phyloP scores from a whole-genome alignment of 1,284 basidiomycete species.

The Lentinula novae-zelandiae region DNA sequence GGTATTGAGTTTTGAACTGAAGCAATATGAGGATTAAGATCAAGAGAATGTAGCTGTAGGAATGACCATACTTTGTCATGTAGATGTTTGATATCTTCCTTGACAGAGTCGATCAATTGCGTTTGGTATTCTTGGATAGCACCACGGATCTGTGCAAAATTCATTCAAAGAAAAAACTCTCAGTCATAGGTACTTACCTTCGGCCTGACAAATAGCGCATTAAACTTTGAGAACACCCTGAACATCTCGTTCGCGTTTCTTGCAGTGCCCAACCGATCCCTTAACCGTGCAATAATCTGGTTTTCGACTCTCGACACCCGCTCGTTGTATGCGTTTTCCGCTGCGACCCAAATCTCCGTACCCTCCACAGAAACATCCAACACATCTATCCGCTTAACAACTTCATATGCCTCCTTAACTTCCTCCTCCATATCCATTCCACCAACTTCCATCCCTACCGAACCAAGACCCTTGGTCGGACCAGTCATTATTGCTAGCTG shows the following conservation, averaged over 20 bases:
- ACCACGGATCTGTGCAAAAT: slow-evolving; percentile 73
- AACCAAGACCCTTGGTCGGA: slow-evolving; percentile 81
- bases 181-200: slow-evolving; percentile 59
- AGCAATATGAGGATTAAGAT: slow-evolving; percentile 13
- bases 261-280: slow-evolving; percentile 93
- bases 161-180: not conserved
- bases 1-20: slow-evolving; percentile 91
- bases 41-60: slow-evolving; percentile 4
- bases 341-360: slow-evolving; percentile 97
- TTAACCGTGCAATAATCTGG: slow-evolving; percentile 92
- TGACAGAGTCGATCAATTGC: slow-evolving; percentile 95
- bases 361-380: slow-evolving; percentile 93
- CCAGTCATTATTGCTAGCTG: slow-evolving; percentile 97
- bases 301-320: slow-evolving; percentile 97
- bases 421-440: slow-evolving; percentile 98
- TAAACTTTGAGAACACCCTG: slow-evolving; percentile 97
- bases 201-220: slow-evolving; percentile 95
- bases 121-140: slow-evolving; percentile 99
- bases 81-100: slow-evolving; percentile 93
- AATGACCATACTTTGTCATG: slow-evolving; percentile 76
- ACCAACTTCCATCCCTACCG: slow-evolving; percentile 61
- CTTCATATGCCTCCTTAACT: slow-evolving; percentile 92
- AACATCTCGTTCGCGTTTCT: slow-evolving; percentile 99
- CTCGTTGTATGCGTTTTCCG: slow-evolving; percentile 97
- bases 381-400: slow-evolving; percentile 94